phyloP scores from a whole-genome alignment of 768 basidiomycete genomes.

The Chiua virens region DNA sequence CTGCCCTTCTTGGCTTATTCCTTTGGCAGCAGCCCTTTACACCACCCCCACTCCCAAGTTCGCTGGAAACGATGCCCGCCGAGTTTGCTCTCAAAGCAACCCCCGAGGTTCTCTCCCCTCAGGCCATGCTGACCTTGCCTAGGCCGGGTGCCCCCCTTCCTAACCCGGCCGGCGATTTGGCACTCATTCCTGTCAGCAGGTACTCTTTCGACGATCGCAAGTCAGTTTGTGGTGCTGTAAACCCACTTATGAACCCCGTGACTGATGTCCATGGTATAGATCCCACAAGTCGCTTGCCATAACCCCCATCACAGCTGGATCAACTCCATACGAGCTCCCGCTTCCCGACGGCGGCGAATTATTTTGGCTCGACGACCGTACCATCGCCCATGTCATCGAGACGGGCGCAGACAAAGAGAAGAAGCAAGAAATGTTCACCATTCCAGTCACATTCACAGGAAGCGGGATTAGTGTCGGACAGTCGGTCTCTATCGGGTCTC shows the following conservation, averaged over 20 bases:
- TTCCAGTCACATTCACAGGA: constrained; percentile 50
- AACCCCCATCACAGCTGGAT: constrained; percentile 52
- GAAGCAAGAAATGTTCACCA: constrained; percentile 56
- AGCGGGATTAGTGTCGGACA: constrained; percentile 36
- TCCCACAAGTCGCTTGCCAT: constrained; percentile 70
- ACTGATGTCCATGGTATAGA: constrained; percentile 36
- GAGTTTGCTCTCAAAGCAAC: constrained; percentile 62
- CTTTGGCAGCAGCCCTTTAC: constrained; percentile 48
- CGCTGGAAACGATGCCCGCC: constrained; percentile 29
- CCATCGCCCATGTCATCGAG: constrained; percentile 68
- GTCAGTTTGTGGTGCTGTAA: constrained; percentile 39
- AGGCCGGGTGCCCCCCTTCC: constrained; percentile 67
- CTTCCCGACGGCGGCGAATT: constrained; percentile 68
- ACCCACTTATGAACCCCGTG: neutral
- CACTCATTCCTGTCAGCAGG: constrained; percentile 62
- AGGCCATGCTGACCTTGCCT: constrained; percentile 66
- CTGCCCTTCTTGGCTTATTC: constrained; percentile 54
- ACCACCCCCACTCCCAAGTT: neutral
- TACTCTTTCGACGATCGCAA: constrained; percentile 74
- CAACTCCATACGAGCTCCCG: constrained; percentile 53
- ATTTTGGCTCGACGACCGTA: constrained; percentile 76
- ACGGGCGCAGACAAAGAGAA: constrained; percentile 46
- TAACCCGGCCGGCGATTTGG: constrained; percentile 67
- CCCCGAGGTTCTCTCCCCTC: constrained; percentile 63
- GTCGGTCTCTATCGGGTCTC: constrained; percentile 52